Base-by-base conservation (phyloP, 1,284 basidiomycete genomes). In the Sutorius eximius region DNA sequence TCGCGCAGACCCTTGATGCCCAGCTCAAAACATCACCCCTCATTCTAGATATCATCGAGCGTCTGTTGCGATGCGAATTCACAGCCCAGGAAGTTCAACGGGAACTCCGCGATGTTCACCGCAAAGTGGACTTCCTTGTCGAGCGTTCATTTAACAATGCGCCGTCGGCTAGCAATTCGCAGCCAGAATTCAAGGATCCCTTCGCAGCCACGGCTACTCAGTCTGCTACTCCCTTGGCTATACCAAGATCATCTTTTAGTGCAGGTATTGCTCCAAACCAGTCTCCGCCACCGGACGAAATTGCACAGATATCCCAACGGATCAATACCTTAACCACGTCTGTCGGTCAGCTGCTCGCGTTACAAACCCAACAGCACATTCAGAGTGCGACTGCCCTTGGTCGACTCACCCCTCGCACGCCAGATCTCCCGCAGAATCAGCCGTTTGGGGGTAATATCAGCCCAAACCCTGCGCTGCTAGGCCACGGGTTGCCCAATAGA, bases 321-420 rank as follows among this genome's bases (percentile, higher is more conserved):
- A 75, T 94, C 52, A 87, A 87, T 61, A 89, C 87, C 13, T 75
- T 95, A 58, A 93, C 91, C 29, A 85, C 87, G 0, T 91, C 89
- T n/a, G 91, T 95, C 45, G 88, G 91, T 18, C 92, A 94, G 70
- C 78, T 94, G 20, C 78, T 91, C 18, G 85, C 86, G 11, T 70
- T 91, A 34, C 88, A 91, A 67, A 88, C 85, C 3, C 86, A 89
- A 59, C 85, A 87, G 48, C 75, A 82, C 54, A 77, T 85, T 37
- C 82, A 82, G 55, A 69, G 71, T 51, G 64, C 73, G 36, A 75
- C 74, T 32, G 45, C 77, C 29, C 67, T 81, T 41, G 74, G 74
- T 58, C 68, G 79, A 32, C 75, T 73, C 45, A 67, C 77, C 42
- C 73, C 76, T n/a, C 80, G 76, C 57, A 62, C 74, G 40, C 71